Evolutionary conservation across 768 basidiomycete species (phyloP).

Genomic region (Xerocomellus amylosporus): DNA sequence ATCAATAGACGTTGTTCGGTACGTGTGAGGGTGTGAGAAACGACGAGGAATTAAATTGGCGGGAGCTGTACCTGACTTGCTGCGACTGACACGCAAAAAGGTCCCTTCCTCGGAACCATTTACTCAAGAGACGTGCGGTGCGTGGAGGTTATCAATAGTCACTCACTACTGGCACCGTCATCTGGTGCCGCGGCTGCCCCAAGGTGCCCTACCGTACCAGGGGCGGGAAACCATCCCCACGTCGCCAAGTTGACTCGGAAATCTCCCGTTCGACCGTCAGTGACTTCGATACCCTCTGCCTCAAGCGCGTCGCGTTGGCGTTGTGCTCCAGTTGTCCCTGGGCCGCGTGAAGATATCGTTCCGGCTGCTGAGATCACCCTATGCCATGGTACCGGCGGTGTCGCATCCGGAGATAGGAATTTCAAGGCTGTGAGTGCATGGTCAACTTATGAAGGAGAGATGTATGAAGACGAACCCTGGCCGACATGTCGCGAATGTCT

Average conservation of each 20-base stretch:
- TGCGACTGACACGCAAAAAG: background rate
- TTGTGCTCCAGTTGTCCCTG: conserved; percentile 75
- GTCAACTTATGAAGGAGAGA: background rate
- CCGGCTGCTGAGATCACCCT: conserved; percentile 72
- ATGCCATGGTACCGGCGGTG: conserved; percentile 78
- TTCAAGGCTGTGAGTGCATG: conserved; percentile 61
- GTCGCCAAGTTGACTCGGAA: conserved; percentile 53
- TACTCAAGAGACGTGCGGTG: background rate
- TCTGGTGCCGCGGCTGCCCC: background rate
- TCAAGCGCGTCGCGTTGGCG: conserved; percentile 73
- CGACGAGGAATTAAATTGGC: background rate
- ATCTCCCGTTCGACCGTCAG: conserved; percentile 50
- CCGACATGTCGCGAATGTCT: conserved; percentile 78
- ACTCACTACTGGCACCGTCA: background rate
- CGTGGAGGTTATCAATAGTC: background rate
- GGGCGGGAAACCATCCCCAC: conserved; percentile 69
- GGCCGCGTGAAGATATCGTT: conserved; percentile 76
- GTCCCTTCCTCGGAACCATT: background rate
- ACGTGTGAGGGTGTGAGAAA: background rate
- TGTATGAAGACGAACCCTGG: conserved; percentile 50
- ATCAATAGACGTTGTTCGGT: background rate
- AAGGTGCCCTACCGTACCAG: conserved; percentile 14
- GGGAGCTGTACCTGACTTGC: background rate
- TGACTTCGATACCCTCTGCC: conserved; percentile 81
- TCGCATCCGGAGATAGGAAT: conserved; percentile 55